Conservation (phyloP, 139 green algal genomes). For the Dunaliella primolecta region DNA sequence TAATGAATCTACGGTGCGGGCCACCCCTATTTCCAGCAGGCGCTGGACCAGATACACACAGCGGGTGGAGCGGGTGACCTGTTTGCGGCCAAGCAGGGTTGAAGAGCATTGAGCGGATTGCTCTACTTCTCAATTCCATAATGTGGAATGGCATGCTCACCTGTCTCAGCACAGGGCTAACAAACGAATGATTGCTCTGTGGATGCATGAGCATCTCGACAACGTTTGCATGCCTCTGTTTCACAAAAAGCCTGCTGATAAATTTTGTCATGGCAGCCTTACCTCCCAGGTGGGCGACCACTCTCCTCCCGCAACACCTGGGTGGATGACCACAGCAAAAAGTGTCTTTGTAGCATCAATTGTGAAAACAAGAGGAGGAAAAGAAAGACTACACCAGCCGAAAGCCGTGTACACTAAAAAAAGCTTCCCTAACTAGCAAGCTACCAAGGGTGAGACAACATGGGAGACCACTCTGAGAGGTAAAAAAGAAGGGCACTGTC, state of each 20-base stretch:
- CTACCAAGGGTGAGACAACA: too few species aligned
- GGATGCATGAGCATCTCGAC: neutral
- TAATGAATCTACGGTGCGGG: neutral
- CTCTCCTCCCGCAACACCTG: constrained; percentile 36
- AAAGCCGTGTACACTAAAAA: too few species aligned
- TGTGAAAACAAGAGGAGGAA: too few species aligned
- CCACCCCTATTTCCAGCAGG: constrained; percentile 54
- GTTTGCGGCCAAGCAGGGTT: neutral
- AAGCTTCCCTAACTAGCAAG: too few species aligned
- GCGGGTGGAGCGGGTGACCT: constrained; percentile 56
- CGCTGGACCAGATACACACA: constrained; percentile 68
- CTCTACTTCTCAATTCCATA: neutral
- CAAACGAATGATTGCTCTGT: too few species aligned
- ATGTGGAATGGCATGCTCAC: neutral
- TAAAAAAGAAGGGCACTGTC: too few species aligned
- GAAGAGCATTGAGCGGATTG: neutral
- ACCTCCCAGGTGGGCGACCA: neutral
- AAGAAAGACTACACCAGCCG: too few species aligned
- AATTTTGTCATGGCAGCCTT: too few species aligned
- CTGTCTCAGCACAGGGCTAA: too few species aligned
- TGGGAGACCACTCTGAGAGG: too few species aligned
- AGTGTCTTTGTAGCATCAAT: too few species aligned
- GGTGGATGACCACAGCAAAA: constrained; percentile 47
- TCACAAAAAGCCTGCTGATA: neutral
- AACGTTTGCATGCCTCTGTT: neutral